Percentiles rank a stretch among this genome's conserved stretches.
These are phyloP conservation scores for Verticillium zaregamsianum DNA, from an alignment of 2,329 filamentous ascomycete genomes.

Conservation along the genomic window DNA sequence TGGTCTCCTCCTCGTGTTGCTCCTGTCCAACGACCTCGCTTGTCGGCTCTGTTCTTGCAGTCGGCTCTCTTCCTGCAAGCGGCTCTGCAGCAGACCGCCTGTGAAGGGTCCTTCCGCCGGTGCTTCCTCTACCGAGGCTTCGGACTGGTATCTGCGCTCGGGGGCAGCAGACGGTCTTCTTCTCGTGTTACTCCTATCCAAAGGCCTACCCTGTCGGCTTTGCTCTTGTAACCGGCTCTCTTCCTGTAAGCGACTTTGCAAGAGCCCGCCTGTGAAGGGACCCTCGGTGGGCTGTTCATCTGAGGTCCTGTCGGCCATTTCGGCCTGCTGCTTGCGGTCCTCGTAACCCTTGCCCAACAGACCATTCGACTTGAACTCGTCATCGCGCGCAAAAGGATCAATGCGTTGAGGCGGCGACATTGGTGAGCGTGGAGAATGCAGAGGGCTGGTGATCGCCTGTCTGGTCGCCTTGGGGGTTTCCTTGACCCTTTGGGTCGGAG, in stretches of 20 bases:
- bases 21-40: slow-evolving; percentile 8
- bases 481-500: not conserved
- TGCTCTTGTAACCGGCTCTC: not conserved
- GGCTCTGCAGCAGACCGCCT: slow-evolving; percentile 1
- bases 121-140: slow-evolving; percentile 20
- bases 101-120: slow-evolving; percentile 9
- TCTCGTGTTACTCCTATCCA: slow-evolving; percentile 10
- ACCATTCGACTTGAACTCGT: slow-evolving; percentile 46
- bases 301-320: slow-evolving; percentile 8
- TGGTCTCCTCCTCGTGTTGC: slow-evolving; percentile 2
- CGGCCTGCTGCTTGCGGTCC: slow-evolving; percentile 37
- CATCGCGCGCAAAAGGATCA: slow-evolving; percentile 21
- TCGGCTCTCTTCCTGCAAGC: not conserved
- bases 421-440: not conserved
- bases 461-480: not conserved
- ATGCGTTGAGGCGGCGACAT: slow-evolving; percentile 6
- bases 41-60: not conserved
- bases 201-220: not conserved
- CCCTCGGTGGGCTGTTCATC: slow-evolving; percentile 21
- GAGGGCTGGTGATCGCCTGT: slow-evolving; percentile 7
- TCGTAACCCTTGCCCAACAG: slow-evolving; percentile 48
- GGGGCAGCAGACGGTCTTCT: not conserved
- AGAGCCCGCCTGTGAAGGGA: slow-evolving; percentile 8
- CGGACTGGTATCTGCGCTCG: not conserved
- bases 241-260: not conserved